Percentiles rank a stretch among this genome's conserved stretches.
Evolutionary conservation across 805 yeast species (phyloP).

Genomic region (Yarrowia divulgata): DNA sequence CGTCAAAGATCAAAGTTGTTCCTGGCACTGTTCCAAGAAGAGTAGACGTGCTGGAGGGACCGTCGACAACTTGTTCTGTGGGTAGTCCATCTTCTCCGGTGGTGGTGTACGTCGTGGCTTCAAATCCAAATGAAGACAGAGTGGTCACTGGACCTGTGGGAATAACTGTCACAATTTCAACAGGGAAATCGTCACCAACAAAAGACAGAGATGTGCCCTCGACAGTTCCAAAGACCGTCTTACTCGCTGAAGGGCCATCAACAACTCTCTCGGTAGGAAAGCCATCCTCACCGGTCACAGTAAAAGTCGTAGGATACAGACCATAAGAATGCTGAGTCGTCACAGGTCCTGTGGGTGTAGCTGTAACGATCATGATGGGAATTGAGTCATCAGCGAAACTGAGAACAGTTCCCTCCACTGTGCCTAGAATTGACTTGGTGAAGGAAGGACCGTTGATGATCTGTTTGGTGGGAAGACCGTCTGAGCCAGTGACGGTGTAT

Average conservation of each 20-base stretch:
- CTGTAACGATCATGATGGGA: slow-evolving; percentile 4
- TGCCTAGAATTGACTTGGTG: neutral
- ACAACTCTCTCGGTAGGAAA: neutral
- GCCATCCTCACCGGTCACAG: neutral
- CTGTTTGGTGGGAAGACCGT: neutral
- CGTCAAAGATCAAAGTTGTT: neutral
- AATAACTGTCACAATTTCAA: neutral
- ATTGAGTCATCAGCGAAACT: neutral
- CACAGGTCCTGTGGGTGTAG: neutral
- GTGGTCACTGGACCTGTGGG: neutral
- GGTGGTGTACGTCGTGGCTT: neutral
- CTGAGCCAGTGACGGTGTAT: neutral
- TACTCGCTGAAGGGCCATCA: neutral
- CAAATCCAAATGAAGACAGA: neutral
- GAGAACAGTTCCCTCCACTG: neutral
- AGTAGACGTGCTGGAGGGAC: neutral
- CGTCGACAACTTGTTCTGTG: neutral
- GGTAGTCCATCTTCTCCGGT: neutral
- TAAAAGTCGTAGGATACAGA: neutral
- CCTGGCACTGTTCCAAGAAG: neutral
- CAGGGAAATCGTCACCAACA: neutral
- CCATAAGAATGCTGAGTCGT: neutral
- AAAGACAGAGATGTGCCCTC: neutral
- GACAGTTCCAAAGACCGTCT: neutral
- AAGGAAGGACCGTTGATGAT: neutral